These are phyloP conservation scores for Debaryomyces udenii DNA, from an alignment of 1,139 yeast genomes.

Conservation along the genomic window DNA sequence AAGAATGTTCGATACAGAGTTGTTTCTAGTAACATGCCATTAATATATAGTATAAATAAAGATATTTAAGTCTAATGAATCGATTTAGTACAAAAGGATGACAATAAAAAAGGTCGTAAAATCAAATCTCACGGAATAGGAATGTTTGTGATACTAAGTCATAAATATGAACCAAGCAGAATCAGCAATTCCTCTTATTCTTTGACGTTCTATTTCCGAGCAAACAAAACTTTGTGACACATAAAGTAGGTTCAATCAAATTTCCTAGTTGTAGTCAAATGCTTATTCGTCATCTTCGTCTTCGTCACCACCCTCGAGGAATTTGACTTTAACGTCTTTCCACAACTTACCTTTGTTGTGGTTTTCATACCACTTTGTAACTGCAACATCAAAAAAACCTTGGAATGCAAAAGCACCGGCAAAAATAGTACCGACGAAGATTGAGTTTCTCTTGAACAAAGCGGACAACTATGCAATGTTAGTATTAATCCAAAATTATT, in stretches of 20 bases:
- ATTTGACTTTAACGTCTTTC: constrained; percentile 83
- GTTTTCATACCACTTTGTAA: constrained; percentile 81
- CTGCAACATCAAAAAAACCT: constrained; percentile 74
- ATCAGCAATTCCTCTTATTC: no score
- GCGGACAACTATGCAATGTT: constrained; percentile 34
- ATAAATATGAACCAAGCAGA: constrained; percentile 1
- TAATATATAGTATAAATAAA: constrained; percentile 8
- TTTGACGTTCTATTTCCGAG: no score
- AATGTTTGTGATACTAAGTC: no score
- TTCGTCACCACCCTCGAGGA: constrained; percentile 60
- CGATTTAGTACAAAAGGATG: neutral
- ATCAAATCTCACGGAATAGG: constrained; percentile 1
- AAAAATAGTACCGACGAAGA: constrained; percentile 83
- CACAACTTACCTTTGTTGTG: constrained; percentile 96
- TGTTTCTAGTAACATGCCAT: constrained; percentile 6
- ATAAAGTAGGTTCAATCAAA: neutral
- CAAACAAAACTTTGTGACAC: no score
- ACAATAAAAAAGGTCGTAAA: constrained; percentile 1
- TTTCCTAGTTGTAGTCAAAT: constrained; percentile 3
- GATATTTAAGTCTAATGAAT: constrained; percentile 5
- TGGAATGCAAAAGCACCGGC: constrained; percentile 91
- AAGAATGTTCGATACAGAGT: no score
- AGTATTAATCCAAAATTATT: no score
- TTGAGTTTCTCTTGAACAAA: constrained; percentile 90
- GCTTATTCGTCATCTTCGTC: constrained; percentile 54